These are phyloP conservation scores for Tillandsia fasciculata DNA, from an alignment of 176 grass and related monocot genomes.

Conservation along the genomic window DNA sequence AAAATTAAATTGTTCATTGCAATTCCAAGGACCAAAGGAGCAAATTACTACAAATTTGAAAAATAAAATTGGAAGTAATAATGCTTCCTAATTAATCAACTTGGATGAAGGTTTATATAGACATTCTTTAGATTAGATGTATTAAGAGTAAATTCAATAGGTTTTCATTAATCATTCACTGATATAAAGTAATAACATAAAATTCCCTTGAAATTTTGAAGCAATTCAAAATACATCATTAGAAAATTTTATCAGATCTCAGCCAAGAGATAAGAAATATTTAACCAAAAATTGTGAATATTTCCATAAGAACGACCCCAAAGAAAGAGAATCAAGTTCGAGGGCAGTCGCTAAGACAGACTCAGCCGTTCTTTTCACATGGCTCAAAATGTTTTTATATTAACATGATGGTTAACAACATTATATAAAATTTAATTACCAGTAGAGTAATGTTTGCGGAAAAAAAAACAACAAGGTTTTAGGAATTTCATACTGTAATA, in stretches of 20 bases:
- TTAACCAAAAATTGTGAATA: too few relatives aligned
- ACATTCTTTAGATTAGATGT: too few relatives aligned
- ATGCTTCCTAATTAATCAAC: background rate
- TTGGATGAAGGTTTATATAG: too few relatives aligned
- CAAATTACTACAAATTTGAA: background rate
- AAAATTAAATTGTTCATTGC: constrained; percentile 3
- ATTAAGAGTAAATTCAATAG: too few relatives aligned
- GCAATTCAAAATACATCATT: too few relatives aligned
- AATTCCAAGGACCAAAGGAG: background rate
- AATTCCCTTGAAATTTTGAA: too few relatives aligned
- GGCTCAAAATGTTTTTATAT: background rate
- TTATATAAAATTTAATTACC: background rate
- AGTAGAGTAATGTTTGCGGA: background rate
- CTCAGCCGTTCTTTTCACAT: background rate
- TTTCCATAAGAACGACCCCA: background rate
- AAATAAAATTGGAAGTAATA: background rate
- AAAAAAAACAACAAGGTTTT: background rate
- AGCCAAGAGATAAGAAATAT: too few relatives aligned
- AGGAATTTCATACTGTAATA: constrained; percentile 49
- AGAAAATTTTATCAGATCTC: too few relatives aligned
- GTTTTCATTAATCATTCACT: too few relatives aligned
- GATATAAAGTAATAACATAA: too few relatives aligned
- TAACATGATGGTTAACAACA: background rate
- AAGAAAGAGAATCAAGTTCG: background rate
- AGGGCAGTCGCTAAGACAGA: background rate